Percentiles rank a stretch among this genome's conserved stretches.
These are phyloP conservation scores for Trichoderma lentiforme DNA, from an alignment of 2,329 filamentous ascomycete genomes.

Conservation along the genomic window DNA sequence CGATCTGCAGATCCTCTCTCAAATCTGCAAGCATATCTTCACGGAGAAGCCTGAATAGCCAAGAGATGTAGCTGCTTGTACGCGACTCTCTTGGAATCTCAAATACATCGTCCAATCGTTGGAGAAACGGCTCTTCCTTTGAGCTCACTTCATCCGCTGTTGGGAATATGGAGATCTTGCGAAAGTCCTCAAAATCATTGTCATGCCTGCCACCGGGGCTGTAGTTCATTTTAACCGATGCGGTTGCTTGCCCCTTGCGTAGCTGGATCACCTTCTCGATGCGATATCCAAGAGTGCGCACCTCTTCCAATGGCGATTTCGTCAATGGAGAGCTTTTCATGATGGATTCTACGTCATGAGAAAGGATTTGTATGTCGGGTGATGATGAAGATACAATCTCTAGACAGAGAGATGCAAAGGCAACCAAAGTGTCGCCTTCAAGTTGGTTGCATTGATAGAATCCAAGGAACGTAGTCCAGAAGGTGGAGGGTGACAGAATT, in stretches of 20 bases:
- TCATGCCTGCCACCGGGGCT: constrained; percentile 67
- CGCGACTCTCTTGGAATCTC: constrained; percentile 38
- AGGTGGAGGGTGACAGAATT: constrained; percentile 19
- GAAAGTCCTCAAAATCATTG: constrained; percentile 64
- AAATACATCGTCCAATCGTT: constrained; percentile 48
- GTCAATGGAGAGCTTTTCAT: constrained; percentile 28
- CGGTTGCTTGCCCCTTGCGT: constrained; percentile 22
- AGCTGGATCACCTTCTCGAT: constrained; percentile 39
- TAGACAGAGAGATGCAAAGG: constrained; percentile 22
- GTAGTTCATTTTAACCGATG: constrained; percentile 1
- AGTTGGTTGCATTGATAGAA: neutral
- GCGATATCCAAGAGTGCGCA: constrained; percentile 31
- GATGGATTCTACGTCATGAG: constrained; percentile 25
- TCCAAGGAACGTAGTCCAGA: constrained; percentile 17
- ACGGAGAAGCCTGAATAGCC: constrained; percentile 67
- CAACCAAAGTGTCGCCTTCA: neutral
- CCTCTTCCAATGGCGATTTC: constrained; percentile 23
- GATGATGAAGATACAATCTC: constrained; percentile 16
- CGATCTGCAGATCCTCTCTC: constrained; percentile 55
- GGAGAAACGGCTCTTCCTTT: constrained; percentile 51
- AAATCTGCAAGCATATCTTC: constrained; percentile 70
- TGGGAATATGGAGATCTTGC: constrained; percentile 60
- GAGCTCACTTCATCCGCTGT: constrained; percentile 63
- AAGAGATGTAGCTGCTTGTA: constrained; percentile 57
- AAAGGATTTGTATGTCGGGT: neutral